Base-by-base conservation (phyloP, 108 stramenopile species). In the Fistulifera pelliculosa region DNA sequence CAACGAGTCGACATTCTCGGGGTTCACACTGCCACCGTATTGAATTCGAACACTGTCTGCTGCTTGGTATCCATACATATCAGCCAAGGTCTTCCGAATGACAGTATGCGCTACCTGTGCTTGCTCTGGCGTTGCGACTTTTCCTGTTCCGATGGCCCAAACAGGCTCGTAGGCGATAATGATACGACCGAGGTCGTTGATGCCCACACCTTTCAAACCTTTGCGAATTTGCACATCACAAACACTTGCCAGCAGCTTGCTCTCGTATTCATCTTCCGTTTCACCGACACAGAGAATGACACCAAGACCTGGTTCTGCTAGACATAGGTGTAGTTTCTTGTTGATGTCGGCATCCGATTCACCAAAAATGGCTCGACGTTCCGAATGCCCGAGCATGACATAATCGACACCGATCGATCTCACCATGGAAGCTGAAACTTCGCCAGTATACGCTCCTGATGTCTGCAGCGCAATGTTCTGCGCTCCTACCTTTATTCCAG, bases 101-200 rank as follows among this genome's bases (percentile, higher is more conserved):
- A 63, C 73, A 27, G 75, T 70, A 69, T 98, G 96, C 56, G 22
- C 40, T 77, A 77, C 40, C 50, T 61, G 52, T 87, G 82, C 58
- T 60, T 43, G 40, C 73, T 67, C 71, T 0, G 91, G 90, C 1
- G 90, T 81, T 7, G 90, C 87, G n/a, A 89, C 87, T 64, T 85
- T 76, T 19, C 95, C 95, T 23, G 93, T 94, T 62, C 94, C 96
- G 70, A 97, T 97, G 51, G 96, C 96, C 96, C 96, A 97, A 15
- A 97, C 93, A 5, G 94, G 94, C 64, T 96, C 94, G 63, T 94
- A 98, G 24, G 98, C 98, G 49, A 99, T 90, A n/a, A 91, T 92
- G n/a, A 99, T 92, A 16, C 65, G 44, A 24, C 66, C 49, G 85
- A 94, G 81, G 11, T 95, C 74, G 56, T 87, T 79, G 27, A 60